A percentile compares a stretch with the other conserved stretches of the same genome.
Conservation (phyloP, 257 asterid species). For the Solanum stenotomum region DNA sequence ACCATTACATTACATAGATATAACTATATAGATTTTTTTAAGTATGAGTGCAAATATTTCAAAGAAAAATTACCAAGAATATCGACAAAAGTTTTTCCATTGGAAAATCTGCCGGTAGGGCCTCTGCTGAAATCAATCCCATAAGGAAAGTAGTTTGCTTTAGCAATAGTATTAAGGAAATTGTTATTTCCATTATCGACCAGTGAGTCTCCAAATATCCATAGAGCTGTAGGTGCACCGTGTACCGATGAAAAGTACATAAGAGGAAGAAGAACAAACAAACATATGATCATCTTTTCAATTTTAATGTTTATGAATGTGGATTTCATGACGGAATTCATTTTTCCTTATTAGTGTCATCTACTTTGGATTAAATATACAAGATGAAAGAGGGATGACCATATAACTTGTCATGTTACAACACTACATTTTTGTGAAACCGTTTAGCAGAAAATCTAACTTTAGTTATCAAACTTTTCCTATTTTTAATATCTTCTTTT, state of each 20-base stretch:
- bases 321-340: not conserved
- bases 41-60: not conserved
- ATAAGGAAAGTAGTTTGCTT: slow-evolving; percentile 73
- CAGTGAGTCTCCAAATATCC: slow-evolving; percentile 74
- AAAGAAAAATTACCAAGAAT: slow-evolving; percentile 38
- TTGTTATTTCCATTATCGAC: slow-evolving; percentile 87
- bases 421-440: not conserved
- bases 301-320: not conserved
- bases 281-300: not conserved
- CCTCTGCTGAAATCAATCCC: slow-evolving; percentile 55
- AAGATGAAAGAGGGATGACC: not conserved
- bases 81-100: slow-evolving; percentile 67
- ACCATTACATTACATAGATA: not conserved
- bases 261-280: not conserved
- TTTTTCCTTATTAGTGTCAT: not conserved
- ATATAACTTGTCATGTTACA: not conserved
- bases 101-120: slow-evolving; percentile 69
- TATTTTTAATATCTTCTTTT: not conserved
- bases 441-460: not conserved
- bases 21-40: too few relatives aligned
- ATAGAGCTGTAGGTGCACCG: slow-evolving; percentile 43
- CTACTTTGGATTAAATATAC: not conserved
- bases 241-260: not conserved
- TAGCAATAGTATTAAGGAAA: slow-evolving; percentile 68
- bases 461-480: not conserved